Evolutionary conservation across 2,329 filamentous ascomycete species (phyloP), one percentile per base, ranked within the genome.

Genomic region (Penicillium sp.): DNA sequence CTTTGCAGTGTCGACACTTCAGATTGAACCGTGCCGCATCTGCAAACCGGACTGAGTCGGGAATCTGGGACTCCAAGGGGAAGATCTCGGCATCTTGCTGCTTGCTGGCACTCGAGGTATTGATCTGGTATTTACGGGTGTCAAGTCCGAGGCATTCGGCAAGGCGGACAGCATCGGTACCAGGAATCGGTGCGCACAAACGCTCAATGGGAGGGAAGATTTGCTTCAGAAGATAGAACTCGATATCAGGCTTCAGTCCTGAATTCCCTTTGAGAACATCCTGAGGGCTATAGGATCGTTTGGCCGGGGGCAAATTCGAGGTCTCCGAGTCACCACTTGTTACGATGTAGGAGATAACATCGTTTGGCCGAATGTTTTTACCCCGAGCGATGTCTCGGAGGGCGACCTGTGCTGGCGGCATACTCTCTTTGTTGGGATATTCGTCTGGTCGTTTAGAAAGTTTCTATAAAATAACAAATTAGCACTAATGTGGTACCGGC

Each of bases 181-280:
- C 94, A 13, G 86, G 85, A 67, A 99, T 97, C 56, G 96, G 96
- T 57, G 93, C 94, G 71, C 94, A 99, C 19, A 99, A 87, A 82
- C 94, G 91, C 77, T 99, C 94, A 23, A 99, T 94, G 0, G 94
- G 94, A 10, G 94, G 94, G 76, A 99, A 91, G 55, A 99, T 97
- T 75, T 99, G 94, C 79, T 99, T 99, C 79, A 91, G 89, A 34
- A 99, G 85, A 73, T 99, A 99, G 84, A 92, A 97, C 70, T 99
- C 94, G n/a, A 97, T 84, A 68, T 99, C 94, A 2, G 92, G 91
- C 54, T 88, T 83, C 6, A 99, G 82, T 1, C 80, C 87, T 1
- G 88, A 87, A 62, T 90, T 89, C 14, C 85, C 70, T 68, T 94
- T 95, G 55, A 90, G 79, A 16, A 96, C 87, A 71, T 99, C 94